Evolutionary conservation across 2,329 filamentous ascomycete genomes (phyloP).

Genomic region (Aspergillus glaucus): DNA sequence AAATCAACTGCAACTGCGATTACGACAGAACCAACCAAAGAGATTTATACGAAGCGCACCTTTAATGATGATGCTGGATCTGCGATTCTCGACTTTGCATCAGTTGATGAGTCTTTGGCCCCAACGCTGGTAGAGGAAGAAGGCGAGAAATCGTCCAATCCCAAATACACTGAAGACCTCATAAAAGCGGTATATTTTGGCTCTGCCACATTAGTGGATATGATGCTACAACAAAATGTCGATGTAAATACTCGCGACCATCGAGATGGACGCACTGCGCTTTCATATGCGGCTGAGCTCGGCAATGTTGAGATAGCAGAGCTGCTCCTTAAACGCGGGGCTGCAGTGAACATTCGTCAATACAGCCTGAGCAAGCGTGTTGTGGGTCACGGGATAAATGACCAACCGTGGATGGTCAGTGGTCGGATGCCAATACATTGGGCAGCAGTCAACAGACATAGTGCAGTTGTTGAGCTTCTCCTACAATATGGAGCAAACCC

Average conservation of each 20-base stretch:
- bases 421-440: too few species aligned
- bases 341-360: slow-evolving; percentile 2
- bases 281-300: slow-evolving; percentile 3
- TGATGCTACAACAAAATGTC: not conserved
- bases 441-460: too few species aligned
- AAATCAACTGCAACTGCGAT: not conserved
- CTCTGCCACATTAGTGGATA: too few species aligned
- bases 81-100: not conserved
- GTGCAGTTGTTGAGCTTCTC: too few species aligned
- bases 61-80: not conserved
- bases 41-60: not conserved
- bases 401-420: too few species aligned
- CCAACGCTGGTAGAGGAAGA: too few species aligned
- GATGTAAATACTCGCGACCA: slow-evolving; percentile 3
- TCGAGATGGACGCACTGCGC: slow-evolving; percentile 1
- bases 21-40: not conserved
- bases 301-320: slow-evolving; percentile 1
- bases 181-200: too few species aligned
- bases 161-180: too few species aligned
- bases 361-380: slow-evolving; percentile 1
- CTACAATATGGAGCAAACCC: too few species aligned
- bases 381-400: not conserved
- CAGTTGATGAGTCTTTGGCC: too few species aligned
- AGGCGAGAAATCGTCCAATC: too few species aligned
- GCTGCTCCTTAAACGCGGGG: slow-evolving; percentile 1